These are phyloP conservation scores for Eudorina sp. DNA, from an alignment of 139 green algal genomes.

Conservation along the genomic window DNA sequence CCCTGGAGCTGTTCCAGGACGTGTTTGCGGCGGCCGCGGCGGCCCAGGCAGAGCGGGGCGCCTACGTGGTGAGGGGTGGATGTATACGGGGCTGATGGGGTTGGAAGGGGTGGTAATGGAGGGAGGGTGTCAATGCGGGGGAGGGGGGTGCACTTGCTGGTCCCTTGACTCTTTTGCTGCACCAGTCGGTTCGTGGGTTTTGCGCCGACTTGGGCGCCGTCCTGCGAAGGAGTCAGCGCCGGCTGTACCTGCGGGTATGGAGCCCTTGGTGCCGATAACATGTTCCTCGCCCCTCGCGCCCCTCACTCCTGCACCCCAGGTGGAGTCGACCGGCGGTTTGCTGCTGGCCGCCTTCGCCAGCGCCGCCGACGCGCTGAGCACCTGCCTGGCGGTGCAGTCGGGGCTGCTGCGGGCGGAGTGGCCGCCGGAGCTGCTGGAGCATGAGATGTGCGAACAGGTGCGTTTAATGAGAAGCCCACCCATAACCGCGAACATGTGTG, in stretches of 20 bases:
- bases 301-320: background rate
- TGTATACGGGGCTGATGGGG: too few species aligned
- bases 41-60: background rate
- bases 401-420: background rate
- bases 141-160: too few species aligned
- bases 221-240: too few species aligned
- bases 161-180: too few species aligned
- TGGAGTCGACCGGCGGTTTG: conserved; percentile 20
- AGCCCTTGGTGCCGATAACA: too few species aligned
- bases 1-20: background rate
- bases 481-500: background rate
- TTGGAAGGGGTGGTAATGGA: background rate
- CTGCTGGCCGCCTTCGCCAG: conserved; percentile 19
- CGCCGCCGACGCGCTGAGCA: background rate
- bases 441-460: conserved; percentile 31
- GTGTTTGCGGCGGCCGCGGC: background rate
- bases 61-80: background rate
- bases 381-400: background rate
- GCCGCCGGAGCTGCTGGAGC: conserved; percentile 12
- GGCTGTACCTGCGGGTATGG: too few species aligned
- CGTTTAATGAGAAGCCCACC: too few species aligned
- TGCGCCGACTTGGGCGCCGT: too few species aligned
- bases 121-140: too few species aligned
- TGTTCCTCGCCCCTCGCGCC: too few species aligned
- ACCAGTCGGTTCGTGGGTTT: too few species aligned